phyloP scores from a whole-genome alignment of 2,329 filamentous ascomycete genomes.

The Aquanectria penicillioides region DNA sequence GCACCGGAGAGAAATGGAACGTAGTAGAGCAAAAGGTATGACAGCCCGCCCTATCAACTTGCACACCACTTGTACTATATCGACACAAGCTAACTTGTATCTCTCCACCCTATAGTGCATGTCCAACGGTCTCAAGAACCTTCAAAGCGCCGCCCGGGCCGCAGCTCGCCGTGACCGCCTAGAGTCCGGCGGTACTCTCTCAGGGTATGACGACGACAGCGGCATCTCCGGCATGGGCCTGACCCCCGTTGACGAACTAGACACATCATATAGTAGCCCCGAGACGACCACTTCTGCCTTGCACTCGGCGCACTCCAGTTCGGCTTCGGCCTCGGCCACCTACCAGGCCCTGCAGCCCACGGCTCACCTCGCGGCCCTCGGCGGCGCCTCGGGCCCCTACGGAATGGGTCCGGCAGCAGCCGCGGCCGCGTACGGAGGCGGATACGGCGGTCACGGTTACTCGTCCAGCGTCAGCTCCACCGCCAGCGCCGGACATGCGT shows the following conservation, averaged over 20 bases:
- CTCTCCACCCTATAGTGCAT: slow-evolving; percentile 69
- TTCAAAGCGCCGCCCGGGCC: slow-evolving; percentile 75
- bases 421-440: slow-evolving; percentile 27
- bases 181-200: slow-evolving; percentile 52
- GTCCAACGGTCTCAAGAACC: slow-evolving; percentile 84
- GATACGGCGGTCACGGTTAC: slow-evolving; percentile 55
- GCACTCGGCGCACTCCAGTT: slow-evolving; percentile 46
- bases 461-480: slow-evolving; percentile 65
- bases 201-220: slow-evolving; percentile 75
- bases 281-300: slow-evolving; percentile 58
- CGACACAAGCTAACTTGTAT: slow-evolving; percentile 3
- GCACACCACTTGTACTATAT: neutral
- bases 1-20: slow-evolving; percentile 85
- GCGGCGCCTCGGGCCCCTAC: slow-evolving; percentile 30
- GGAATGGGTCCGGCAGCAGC: slow-evolving; percentile 26
- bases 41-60: neutral
- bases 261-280: slow-evolving; percentile 66
- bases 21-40: slow-evolving; percentile 71
- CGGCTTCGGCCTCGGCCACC: slow-evolving; percentile 48
- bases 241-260: slow-evolving; percentile 68
- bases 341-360: slow-evolving; percentile 38
- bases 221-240: slow-evolving; percentile 72
- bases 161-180: slow-evolving; percentile 72
- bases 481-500: slow-evolving; percentile 49
- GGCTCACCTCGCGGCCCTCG: slow-evolving; percentile 32